Conservation (phyloP, 257 asterid species). For the Gentiana straminea region DNA sequence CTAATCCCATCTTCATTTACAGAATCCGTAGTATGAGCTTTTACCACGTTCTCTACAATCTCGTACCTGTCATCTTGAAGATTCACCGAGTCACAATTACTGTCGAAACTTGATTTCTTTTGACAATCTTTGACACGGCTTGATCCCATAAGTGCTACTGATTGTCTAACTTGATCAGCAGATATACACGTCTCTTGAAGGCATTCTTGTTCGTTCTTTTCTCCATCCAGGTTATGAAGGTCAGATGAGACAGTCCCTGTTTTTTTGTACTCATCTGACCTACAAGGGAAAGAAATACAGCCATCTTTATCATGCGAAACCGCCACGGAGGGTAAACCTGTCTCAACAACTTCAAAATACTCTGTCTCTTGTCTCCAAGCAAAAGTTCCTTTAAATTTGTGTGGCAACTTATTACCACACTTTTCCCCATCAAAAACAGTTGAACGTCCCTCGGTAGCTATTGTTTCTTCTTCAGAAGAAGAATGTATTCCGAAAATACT, state of each 20-base stretch:
- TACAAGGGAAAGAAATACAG: constrained; percentile 12
- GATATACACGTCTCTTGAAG: constrained; percentile 11
- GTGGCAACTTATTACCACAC: constrained; percentile 13
- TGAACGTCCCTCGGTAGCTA: constrained; percentile 16
- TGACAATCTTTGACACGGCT: constrained; percentile 20
- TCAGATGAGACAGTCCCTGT: constrained; percentile 18
- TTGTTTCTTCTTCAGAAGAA: constrained; percentile 22
- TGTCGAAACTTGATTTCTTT: constrained; percentile 18
- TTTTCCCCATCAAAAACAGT: constrained; percentile 20
- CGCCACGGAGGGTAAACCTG: constrained; percentile 20
- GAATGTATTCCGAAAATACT: constrained; percentile 14
- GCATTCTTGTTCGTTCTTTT: constrained; percentile 19
- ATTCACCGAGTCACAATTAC: constrained; percentile 18
- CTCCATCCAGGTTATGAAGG: constrained; percentile 22
- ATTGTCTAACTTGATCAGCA: constrained; percentile 16
- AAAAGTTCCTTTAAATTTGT: constrained; percentile 23
- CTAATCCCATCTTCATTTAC: constrained; percentile 20
- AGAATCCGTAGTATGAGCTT: constrained; percentile 17
- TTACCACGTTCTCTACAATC: constrained; percentile 18
- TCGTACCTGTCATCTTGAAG: constrained; percentile 15
- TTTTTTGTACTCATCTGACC: constrained; percentile 13
- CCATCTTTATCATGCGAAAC: constrained; percentile 21
- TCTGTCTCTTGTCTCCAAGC: constrained; percentile 60
- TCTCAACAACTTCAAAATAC: constrained; percentile 60
- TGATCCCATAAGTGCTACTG: constrained; percentile 13